Evolutionary conservation across 192 early-diverging fungal species (phyloP), one percentile per base, ranked within the genome.

Genomic region (Powellomyces hirtus): DNA sequence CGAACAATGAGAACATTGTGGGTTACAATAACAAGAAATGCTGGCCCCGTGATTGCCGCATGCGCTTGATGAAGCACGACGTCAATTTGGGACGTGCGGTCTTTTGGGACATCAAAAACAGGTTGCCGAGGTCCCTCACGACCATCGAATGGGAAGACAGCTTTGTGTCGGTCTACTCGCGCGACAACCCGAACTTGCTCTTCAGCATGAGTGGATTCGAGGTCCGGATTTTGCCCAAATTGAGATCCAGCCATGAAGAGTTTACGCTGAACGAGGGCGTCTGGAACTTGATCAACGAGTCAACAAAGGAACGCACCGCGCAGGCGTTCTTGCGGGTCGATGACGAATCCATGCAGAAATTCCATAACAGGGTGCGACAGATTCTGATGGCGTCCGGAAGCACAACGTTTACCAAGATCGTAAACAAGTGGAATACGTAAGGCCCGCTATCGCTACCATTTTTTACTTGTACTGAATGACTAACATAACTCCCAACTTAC

Each of bases 31-130:
- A 73, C 85, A 96, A 96, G 71, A 94, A 93, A 62, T 96, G 94
- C 84, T 98, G 94, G 97, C 97, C 97, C 22, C 91, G 97, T 52
- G 97, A 99, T 80, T 93, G 94, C 66, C 90, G 97, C 57, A 99
- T 99, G 97, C 90, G 97, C 44, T 73, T 99, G 66, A 96, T 99
- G 93, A 95, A 95, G 81, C 94, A 94, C 78, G 97, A 99, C 74
- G 96, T 99, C 49, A 96, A 97, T 64, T 55, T 98, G 35, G 97
- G 97, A 38, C 90, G 97, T 36, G 97, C 97, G 0, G 94, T 94
- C 14, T 99, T 99, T 72, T 99, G 97, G 97, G 97, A 99, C 68
- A 94, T 99, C 75, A 96, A 96, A 77, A 98, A 97, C 75, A 84
- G 97, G 51, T 81, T 99, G 66, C 97, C 97, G 33, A 90, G 95